Evolutionary conservation across 345 rosid species (phyloP).

Genomic region (Aurinia saxatilis): DNA sequence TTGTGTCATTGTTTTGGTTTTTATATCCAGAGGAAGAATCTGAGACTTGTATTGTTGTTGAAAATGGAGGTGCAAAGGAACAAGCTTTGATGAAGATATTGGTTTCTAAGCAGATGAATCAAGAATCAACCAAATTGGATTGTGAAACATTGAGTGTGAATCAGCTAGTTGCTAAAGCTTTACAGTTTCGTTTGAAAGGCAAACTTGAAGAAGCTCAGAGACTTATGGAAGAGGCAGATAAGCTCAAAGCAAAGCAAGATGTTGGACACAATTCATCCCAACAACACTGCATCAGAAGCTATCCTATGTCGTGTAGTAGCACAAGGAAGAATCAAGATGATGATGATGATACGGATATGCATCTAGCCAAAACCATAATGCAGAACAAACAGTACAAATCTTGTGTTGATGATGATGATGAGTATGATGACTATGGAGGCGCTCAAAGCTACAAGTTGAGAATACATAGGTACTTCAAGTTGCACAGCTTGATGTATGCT

Average conservation of each 20-base stretch:
- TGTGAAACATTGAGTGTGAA: slow-evolving; percentile 53
- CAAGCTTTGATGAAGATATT: no score
- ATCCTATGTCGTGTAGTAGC: slow-evolving; percentile 31
- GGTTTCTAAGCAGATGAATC: no score
- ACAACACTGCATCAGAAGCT: slow-evolving; percentile 26
- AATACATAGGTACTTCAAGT: no score
- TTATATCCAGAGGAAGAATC: no score
- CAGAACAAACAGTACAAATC: slow-evolving; percentile 62
- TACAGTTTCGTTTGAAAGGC: slow-evolving; percentile 86
- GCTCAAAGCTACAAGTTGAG: slow-evolving; percentile 58
- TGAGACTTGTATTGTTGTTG: no score
- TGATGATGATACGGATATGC: slow-evolving; percentile 65
- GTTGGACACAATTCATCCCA: slow-evolving; percentile 31
- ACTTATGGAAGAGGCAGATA: slow-evolving; percentile 66
- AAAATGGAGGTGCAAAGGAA: no score
- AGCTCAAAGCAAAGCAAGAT: slow-evolving; percentile 44
- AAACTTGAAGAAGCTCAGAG: slow-evolving; percentile 81
- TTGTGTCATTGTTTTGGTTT: no score
- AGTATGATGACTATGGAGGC: slow-evolving; percentile 82
- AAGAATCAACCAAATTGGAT: no score
- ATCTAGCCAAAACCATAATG: slow-evolving; percentile 65
- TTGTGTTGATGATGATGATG: slow-evolving; percentile 74
- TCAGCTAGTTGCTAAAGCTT: slow-evolving; percentile 79
- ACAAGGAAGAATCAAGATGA: slow-evolving; percentile 53
- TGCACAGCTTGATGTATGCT: no score